These are phyloP conservation scores for Massariosphaeria phaeospora DNA, from an alignment of 495 filamentous ascomycete species.

Conservation along the genomic window DNA sequence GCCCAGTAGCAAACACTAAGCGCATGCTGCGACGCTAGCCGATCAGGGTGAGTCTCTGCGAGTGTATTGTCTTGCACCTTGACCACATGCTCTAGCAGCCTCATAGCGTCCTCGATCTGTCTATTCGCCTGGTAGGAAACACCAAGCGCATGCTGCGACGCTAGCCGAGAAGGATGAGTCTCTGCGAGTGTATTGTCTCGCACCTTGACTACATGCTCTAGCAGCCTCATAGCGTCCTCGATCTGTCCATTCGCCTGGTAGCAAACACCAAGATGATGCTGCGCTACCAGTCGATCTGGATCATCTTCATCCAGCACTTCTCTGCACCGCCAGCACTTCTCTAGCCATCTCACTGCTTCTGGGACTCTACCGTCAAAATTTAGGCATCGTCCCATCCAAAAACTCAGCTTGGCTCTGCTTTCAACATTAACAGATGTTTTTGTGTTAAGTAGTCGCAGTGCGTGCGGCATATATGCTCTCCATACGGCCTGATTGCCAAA, in stretches of 20 bases:
- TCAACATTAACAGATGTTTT: not conserved
- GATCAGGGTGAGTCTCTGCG: slow-evolving; percentile 26
- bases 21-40: slow-evolving; percentile 34
- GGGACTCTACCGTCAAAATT: slow-evolving; percentile 23
- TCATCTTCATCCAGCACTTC: slow-evolving; percentile 36
- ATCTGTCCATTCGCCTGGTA: slow-evolving; percentile 35
- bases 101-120: slow-evolving; percentile 29
- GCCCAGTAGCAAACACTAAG: slow-evolving; percentile 35
- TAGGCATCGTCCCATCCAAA: slow-evolving; percentile 24
- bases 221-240: slow-evolving; percentile 25
- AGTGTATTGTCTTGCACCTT: slow-evolving; percentile 35
- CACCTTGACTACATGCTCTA: slow-evolving; percentile 41
- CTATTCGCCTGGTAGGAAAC: slow-evolving; percentile 30
- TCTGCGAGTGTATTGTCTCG: slow-evolving; percentile 29
- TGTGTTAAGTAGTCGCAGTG: slow-evolving; percentile 17
- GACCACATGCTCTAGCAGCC: slow-evolving; percentile 41
- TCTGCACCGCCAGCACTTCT: slow-evolving; percentile 13
- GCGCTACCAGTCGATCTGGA: slow-evolving; percentile 33
- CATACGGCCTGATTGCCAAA: slow-evolving; percentile 29
- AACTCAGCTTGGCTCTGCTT: slow-evolving; percentile 21
- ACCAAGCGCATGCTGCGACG: slow-evolving; percentile 36
- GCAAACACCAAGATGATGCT: slow-evolving; percentile 36
- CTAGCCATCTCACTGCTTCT: slow-evolving; percentile 26
- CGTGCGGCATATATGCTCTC: slow-evolving; percentile 41
- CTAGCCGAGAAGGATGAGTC: slow-evolving; percentile 33